These are phyloP conservation scores for Serpula lacrymans DNA, from an alignment of 768 basidiomycete species.

Conservation along the genomic window DNA sequence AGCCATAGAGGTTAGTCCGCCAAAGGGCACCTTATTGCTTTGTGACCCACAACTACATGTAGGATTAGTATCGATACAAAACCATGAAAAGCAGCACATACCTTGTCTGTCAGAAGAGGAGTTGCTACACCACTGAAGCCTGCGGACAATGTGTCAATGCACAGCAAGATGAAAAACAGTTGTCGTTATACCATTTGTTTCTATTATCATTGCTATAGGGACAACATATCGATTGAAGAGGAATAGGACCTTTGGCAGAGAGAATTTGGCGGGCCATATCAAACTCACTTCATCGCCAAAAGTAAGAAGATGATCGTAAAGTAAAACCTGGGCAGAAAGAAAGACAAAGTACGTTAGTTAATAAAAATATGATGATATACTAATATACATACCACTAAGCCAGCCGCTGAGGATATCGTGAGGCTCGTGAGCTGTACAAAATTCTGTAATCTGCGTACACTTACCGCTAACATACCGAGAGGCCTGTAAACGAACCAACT, in stretches of 20 bases:
- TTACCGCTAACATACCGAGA: constrained; percentile 25
- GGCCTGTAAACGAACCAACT: constrained; percentile 9
- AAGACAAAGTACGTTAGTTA: too few relatives aligned
- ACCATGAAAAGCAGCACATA: neutral
- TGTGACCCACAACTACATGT: constrained; percentile 15
- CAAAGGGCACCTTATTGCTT: neutral
- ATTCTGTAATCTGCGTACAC: neutral
- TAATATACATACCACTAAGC: constrained; percentile 19
- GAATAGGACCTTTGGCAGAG: constrained; percentile 30
- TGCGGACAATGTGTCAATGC: constrained; percentile 4
- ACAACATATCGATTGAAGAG: constrained; percentile 32
- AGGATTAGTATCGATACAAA: neutral
- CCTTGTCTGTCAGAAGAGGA: constrained; percentile 10
- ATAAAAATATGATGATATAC: too few relatives aligned
- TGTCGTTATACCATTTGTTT: constrained; percentile 28
- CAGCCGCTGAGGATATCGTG: constrained; percentile 12
- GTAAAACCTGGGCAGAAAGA: constrained; percentile 24
- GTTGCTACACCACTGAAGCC: constrained; percentile 19
- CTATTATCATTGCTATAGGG: constrained; percentile 25
- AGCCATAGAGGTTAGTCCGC: constrained; percentile 3
- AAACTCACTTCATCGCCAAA: constrained; percentile 29
- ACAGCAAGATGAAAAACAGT: neutral
- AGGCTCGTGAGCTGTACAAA: constrained; percentile 3
- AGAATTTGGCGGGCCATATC: constrained; percentile 26
- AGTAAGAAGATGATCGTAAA: constrained; percentile 34